Conservation (phyloP, 805 yeast species). For the Ogataea methanolica region DNA sequence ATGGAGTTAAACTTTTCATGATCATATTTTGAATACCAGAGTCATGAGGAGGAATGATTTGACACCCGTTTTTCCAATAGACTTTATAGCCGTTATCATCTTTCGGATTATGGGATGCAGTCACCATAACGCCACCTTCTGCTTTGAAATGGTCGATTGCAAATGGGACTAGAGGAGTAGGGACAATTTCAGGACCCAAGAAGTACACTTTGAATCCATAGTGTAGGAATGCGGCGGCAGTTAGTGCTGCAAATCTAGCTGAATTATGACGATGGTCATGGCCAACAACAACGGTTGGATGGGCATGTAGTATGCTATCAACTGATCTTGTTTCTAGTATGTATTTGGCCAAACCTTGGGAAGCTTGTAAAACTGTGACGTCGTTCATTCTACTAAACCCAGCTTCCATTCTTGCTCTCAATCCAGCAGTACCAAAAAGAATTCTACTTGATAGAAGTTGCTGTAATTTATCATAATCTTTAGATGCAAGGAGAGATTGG, state of each 20-base stretch:
- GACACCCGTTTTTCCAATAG: constrained; percentile 91
- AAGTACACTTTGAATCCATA: constrained; percentile 68
- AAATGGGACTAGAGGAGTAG: constrained; percentile 93
- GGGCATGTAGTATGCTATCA: constrained; percentile 22
- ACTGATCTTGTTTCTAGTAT: constrained; percentile 27
- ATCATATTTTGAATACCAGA: constrained; percentile 62
- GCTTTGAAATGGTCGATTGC: constrained; percentile 61
- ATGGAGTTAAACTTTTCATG: constrained; percentile 55
- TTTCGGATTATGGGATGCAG: constrained; percentile 85
- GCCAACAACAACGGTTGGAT: constrained; percentile 63
- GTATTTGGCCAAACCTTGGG: constrained; percentile 72
- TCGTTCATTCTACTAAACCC: constrained; percentile 89
- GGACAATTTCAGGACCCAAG: constrained; percentile 50
- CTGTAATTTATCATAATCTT: constrained; percentile 43
- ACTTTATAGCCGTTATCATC: constrained; percentile 93
- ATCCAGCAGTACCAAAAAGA: constrained; percentile 90
- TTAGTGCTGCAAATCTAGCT: constrained; percentile 66
- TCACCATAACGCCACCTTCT: constrained; percentile 85
- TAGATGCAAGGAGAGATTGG: constrained; percentile 32
- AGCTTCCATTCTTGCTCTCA: constrained; percentile 83
- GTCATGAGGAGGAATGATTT: constrained; percentile 92
- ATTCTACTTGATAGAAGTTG: constrained; percentile 55
- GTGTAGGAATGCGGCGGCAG: constrained; percentile 68
- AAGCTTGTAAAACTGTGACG: constrained; percentile 83
- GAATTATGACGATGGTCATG: constrained; percentile 91